Base-by-base conservation (phyloP, 768 basidiomycete genomes). In the Artomyces pyxidatus region DNA sequence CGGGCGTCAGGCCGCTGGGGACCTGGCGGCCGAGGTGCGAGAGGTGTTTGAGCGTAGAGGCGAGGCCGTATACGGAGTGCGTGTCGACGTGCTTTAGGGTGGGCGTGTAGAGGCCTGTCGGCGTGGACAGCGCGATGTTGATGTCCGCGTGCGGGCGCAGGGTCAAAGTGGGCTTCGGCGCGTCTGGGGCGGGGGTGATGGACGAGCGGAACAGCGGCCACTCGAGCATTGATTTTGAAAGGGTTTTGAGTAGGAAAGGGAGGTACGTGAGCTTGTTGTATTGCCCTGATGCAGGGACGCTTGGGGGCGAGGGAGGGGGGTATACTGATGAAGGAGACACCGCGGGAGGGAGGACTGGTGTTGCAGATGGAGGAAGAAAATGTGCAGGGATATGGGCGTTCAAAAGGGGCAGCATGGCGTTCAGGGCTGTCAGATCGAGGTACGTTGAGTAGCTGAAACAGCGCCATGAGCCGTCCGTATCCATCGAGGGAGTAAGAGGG, bases 191-290 rank as follows among this genome's bases (percentile, higher is more conserved):
- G 11, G 48, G 22, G 17, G 47, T 25, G 58, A 91, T 81, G 27
- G 85, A 83, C 17, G 85, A 75, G 14, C 86, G 76, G 71, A 94
- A 79, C 42, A 93, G 67, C 0, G 91, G 88, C 88, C 90, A 89
- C 61, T 88, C 81, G 52, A 74, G 67, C 86, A 93, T 88, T 3
- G 88, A 75, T 57, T 73, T 78, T 1, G 85, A 77, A 44, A 94
- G 82, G 0, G 84, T 82, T 63, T 94, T 94, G 58, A 92, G 68
- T 7, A 94, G 75, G 59, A 92, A 70, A 9, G 90, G 91, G 27
- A 94, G 81, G 64, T 85, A 87, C 0, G 89, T 91, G 26, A 94
- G 65, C 29, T 76, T 77, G 25, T 75, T 68, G 65, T 77, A 89
- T 35, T 78, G 77, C 19, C 71, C 76, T 2, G 71, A 65, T 9